A percentile compares a stretch with the other conserved stretches of the same genome.
Evolutionary conservation across 495 filamentous ascomycete species (phyloP).

Genomic region (Aspergillus nanangensis): DNA sequence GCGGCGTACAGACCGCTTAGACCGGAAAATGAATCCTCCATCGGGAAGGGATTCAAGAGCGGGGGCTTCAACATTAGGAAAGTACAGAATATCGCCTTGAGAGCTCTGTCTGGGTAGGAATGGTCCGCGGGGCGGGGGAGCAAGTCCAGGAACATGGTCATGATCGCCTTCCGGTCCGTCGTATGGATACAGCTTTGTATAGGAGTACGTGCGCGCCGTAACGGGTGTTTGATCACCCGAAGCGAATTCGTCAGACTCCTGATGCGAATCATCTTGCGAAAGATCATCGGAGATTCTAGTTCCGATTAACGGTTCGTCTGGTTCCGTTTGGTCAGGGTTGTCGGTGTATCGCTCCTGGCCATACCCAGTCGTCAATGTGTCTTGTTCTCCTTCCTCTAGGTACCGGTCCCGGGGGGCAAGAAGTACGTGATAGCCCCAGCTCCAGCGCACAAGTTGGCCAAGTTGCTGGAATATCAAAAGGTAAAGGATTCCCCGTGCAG

Average conservation of each 20-base stretch:
- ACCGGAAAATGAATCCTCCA: conserved; percentile 19
- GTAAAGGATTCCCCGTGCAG: conserved; percentile 89
- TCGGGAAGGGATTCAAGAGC: conserved; percentile 15
- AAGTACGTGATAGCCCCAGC: conserved; percentile 93
- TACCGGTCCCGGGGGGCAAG: conserved; percentile 67
- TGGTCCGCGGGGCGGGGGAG: conserved; percentile 30
- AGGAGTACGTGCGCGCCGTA: conserved; percentile 27
- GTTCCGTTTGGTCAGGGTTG: conserved; percentile 44
- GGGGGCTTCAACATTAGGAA: conserved; percentile 37
- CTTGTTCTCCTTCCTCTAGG: conserved; percentile 58
- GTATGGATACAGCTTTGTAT: conserved; percentile 30
- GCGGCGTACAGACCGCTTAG: conserved; percentile 18
- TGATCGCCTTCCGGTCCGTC: conserved; percentile 17
- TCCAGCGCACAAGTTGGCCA: conserved; percentile 93
- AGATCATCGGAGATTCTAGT: conserved; percentile 22
- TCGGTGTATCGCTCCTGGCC: conserved; percentile 63
- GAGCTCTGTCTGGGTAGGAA: conserved; percentile 39
- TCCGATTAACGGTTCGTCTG: conserved; percentile 39
- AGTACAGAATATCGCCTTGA: conserved; percentile 35
- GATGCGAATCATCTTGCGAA: conserved; percentile 10
- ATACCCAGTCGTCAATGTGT: conserved; percentile 55
- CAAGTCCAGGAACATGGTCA: conserved; percentile 25
- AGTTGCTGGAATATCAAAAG: conserved; percentile 97
- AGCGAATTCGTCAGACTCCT: conserved; percentile 23
- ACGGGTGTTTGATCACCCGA: conserved; percentile 42